phyloP scores from a whole-genome alignment of 805 yeast species.

The Myxozyma geophila region DNA sequence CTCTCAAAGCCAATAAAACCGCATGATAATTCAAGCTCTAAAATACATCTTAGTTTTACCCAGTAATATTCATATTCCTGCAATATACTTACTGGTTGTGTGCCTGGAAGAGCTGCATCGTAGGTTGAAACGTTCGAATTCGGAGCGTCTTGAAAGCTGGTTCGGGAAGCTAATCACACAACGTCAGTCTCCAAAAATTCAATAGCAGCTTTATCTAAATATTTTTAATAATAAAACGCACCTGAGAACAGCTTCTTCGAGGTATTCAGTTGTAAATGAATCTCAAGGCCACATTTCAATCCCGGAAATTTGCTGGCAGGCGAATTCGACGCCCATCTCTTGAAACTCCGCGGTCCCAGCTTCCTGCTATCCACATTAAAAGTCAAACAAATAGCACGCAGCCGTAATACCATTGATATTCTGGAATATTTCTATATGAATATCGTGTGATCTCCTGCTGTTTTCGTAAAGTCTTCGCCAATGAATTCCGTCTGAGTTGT shows the following conservation, averaged over 20 bases:
- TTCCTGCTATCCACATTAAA: neutral
- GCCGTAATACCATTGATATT: neutral
- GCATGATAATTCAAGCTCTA: conserved; percentile 70
- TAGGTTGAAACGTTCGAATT: conserved; percentile 74
- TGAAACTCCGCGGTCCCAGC: neutral
- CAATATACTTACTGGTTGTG: conserved; percentile 64
- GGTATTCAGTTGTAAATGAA: conserved; percentile 87
- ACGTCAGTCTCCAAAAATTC: conserved; percentile 45
- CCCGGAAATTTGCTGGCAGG: conserved; percentile 11
- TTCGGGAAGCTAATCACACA: conserved; percentile 46
- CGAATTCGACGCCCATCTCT: conserved; percentile 9
- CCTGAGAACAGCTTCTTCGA: conserved; percentile 73
- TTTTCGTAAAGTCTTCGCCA: too few relatives aligned
- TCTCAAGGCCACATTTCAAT: conserved; percentile 86
- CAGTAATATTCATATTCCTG: neutral
- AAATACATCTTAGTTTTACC: neutral
- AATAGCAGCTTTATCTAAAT: neutral
- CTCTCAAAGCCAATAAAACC: conserved; percentile 66
- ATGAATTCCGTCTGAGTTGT: too few relatives aligned
- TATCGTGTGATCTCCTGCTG: too few relatives aligned
- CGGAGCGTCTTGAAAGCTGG: conserved; percentile 54
- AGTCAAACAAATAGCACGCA: neutral
- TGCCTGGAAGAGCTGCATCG: conserved; percentile 89
- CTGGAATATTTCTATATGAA: neutral
- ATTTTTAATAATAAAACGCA: conserved; percentile 17